A percentile compares a stretch with the other conserved stretches of the same genome.
These are phyloP conservation scores for Tilletia walkeri DNA, from an alignment of 1,284 basidiomycete genomes.

Conservation along the genomic window DNA sequence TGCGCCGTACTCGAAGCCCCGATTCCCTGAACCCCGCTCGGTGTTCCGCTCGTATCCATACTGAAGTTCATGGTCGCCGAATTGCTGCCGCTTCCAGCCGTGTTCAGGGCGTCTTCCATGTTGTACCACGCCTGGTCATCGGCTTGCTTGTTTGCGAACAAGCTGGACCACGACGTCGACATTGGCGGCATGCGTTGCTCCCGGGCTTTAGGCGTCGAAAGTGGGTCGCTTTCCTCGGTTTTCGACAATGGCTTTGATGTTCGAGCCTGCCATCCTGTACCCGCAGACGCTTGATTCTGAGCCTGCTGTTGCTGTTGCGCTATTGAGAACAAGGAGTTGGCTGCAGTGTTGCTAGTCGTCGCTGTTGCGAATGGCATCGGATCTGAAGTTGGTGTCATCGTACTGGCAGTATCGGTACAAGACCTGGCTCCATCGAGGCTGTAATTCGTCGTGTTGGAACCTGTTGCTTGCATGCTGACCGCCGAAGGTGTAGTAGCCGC, in stretches of 20 bases:
- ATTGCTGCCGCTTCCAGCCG: no score
- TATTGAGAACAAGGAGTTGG: slow-evolving; percentile 7
- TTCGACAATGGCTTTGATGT: background rate
- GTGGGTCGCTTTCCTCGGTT: slow-evolving; percentile 4
- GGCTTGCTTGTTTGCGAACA: background rate
- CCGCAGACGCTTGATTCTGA: background rate
- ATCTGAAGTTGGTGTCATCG: background rate
- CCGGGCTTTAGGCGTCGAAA: slow-evolving; percentile 6
- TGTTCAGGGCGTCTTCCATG: no score
- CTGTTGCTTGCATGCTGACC: slow-evolving; percentile 2
- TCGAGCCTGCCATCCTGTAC: background rate
- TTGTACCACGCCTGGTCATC: slow-evolving; percentile 1
- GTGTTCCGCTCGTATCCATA: background rate
- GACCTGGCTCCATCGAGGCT: background rate
- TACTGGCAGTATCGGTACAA: background rate
- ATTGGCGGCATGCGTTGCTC: background rate
- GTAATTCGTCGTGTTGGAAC: background rate
- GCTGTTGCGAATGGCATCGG: background rate
- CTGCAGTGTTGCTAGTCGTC: background rate
- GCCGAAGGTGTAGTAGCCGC: background rate
- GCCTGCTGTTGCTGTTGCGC: background rate
- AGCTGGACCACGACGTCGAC: background rate
- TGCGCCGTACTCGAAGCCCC: background rate
- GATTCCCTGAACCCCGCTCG: background rate
- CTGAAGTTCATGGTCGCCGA: no score